Evolutionary conservation across 345 rosid genomes (phyloP).

Genomic region (Lagerstroemia speciosa): DNA sequence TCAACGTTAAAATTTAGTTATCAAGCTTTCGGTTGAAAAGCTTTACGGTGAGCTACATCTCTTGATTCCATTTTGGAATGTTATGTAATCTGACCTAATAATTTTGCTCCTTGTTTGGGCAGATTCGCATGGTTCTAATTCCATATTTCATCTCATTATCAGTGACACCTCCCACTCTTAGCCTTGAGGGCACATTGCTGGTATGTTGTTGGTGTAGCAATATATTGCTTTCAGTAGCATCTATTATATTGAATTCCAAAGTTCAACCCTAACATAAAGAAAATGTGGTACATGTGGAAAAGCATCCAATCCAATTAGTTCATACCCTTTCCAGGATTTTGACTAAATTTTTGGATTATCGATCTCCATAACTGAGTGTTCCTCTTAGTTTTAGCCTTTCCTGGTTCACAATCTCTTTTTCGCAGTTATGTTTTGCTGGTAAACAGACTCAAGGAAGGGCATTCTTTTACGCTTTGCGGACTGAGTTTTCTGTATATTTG

Average conservation of each 20-base stretch:
- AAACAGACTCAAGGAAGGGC: background rate
- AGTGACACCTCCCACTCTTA: conserved; percentile 35
- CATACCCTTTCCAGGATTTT: background rate
- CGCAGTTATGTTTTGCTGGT: background rate
- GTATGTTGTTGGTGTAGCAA: conserved; percentile 14
- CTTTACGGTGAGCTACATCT: background rate
- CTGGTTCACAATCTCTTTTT: background rate
- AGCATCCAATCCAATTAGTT: background rate
- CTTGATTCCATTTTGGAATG: background rate
- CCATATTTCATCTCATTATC: conserved; percentile 22
- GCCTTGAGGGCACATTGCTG: conserved; percentile 50
- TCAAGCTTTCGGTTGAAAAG: background rate
- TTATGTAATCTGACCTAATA: background rate
- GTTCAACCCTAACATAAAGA: background rate
- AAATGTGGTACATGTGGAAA: background rate
- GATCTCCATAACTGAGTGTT: background rate
- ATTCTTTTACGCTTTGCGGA: background rate
- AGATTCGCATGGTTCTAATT: conserved; percentile 45
- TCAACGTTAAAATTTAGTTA: background rate
- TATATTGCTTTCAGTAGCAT: background rate
- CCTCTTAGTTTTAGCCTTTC: background rate
- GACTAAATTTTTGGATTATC: background rate
- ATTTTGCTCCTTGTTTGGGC: conserved; percentile 9
- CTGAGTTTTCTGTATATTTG: conserved; percentile 1
- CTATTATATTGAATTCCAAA: background rate